Percentiles rank a stretch among this genome's conserved stretches.
phyloP scores from a whole-genome alignment of 2,329 filamentous ascomycete genomes.

The Colletotrichum euphorbiae region DNA sequence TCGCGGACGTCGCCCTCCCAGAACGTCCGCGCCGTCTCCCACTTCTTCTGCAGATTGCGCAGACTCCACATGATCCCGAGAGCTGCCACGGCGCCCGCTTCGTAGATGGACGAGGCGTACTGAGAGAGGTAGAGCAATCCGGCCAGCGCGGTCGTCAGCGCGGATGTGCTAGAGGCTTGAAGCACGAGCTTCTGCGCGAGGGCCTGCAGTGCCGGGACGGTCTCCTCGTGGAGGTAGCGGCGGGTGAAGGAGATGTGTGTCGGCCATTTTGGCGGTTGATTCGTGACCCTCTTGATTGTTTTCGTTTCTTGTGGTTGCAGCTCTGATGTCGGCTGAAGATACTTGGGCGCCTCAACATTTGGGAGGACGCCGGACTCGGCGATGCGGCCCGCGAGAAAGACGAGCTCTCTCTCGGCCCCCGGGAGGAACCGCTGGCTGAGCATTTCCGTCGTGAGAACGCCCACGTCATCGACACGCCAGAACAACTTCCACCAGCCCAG shows the following conservation, averaged over 20 bases:
- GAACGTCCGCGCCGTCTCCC: constrained; percentile 69
- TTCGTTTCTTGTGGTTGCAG: constrained; percentile 32
- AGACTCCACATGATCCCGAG: constrained; percentile 71
- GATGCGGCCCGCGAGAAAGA: constrained; percentile 84
- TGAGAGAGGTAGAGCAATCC: constrained; percentile 68
- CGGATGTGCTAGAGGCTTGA: constrained; percentile 79
- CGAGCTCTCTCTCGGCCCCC: constrained; percentile 81
- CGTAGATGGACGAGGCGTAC: constrained; percentile 65
- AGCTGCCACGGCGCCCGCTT: constrained; percentile 71
- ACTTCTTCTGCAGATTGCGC: constrained; percentile 69
- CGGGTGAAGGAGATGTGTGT: constrained; percentile 79
- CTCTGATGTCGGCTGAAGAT: constrained; percentile 50
- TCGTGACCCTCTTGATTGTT: constrained; percentile 28
- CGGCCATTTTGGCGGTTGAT: constrained; percentile 69
- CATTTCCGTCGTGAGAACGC: constrained; percentile 84
- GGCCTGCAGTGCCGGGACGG: constrained; percentile 77
- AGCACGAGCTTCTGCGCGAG: constrained; percentile 80
- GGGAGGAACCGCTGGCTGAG: constrained; percentile 81
- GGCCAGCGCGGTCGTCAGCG: constrained; percentile 67
- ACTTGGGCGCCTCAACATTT: constrained; percentile 40
- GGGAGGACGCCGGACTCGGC: constrained; percentile 57
- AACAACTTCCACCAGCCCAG: constrained; percentile 95
- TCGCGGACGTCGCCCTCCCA: constrained; percentile 77
- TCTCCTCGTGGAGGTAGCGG: constrained; percentile 72
- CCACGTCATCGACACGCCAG: constrained; percentile 93